Base-by-base conservation (phyloP, 2,329 filamentous ascomycete species). In the Basipetospora chlamydospora region DNA sequence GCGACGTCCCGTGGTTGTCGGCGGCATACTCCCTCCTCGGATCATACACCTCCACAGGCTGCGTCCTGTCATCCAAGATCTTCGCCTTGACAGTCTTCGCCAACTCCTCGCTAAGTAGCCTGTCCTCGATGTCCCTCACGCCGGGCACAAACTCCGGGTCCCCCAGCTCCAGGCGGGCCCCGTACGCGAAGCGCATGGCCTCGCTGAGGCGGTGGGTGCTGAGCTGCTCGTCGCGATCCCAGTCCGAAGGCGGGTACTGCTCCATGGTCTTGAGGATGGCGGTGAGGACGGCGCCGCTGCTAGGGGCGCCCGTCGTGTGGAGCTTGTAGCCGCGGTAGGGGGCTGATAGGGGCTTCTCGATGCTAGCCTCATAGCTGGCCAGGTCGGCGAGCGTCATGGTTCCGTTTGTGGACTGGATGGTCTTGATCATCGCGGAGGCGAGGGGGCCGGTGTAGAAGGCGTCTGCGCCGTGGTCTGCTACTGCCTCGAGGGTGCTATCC, bases 131-230 rank as follows among this genome's bases (percentile, higher is more conserved):
- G 6, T 59, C 54, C 7, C 64, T 58, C 35, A 88, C 61, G 21
- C 72, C 71, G 1, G 64, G 45, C 4, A 92, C 71, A 51, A 80
- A 94, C 1, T 60, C 63, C 0, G 88, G 90, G 53, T 96, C 90
- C 4, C 86, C 88, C 0, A 96, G 69, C 20, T 77, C 67, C n/a
- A 75, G 67, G 39, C 86, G 76, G 47, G 80, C 63, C 4, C 79
- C 86, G 52, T 95, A 96, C 3, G 74, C 86, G 53, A 93, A 96
- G 16, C 85, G 73, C 61, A 94, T 84, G 10, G 86, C 80, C 63
- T 42, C 90, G 49, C 85, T 75, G 44, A 94, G 69, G 11, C 82
- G 73, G 56, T 96, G 90, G 1, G 78, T 79, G 26, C 77, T 84
- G 1, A 92, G 59, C 46, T 84, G 77, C 15, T 56, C 54, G 29